Conservation (phyloP, 352 stramenopile genomes). For the Pythium guiyangense region DNA sequence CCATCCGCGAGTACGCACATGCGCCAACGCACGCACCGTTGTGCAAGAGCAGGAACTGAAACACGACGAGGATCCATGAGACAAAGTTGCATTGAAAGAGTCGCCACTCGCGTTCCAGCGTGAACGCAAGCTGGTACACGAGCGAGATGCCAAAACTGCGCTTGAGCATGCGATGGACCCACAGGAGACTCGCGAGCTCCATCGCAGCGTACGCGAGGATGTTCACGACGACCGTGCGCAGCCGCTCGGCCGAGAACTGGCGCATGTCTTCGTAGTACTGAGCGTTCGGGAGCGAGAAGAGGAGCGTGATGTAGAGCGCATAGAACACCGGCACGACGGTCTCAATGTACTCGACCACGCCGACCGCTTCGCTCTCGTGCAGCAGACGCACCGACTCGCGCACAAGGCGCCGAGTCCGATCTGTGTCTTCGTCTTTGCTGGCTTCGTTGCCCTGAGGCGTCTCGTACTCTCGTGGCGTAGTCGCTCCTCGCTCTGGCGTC, state of each 20-base stretch:
- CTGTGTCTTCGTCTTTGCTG: not conserved
- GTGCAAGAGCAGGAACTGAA: constrained; percentile 25
- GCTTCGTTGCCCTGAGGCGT: not conserved
- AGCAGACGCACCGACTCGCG: not conserved
- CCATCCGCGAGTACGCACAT: not conserved
- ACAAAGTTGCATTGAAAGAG: constrained; percentile 28
- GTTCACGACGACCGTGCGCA: constrained; percentile 3
- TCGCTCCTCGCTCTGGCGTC: too few species aligned
- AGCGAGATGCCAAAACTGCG: constrained; percentile 18
- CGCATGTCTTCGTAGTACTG: constrained; percentile 23
- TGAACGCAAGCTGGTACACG: constrained; percentile 25
- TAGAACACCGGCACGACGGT: constrained; percentile 24
- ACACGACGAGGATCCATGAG: constrained; percentile 19
- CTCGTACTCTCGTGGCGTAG: too few species aligned
- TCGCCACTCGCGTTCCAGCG: constrained; percentile 22
- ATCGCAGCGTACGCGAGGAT: constrained; percentile 16
- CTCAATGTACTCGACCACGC: constrained; percentile 30
- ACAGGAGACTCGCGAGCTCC: constrained; percentile 18
- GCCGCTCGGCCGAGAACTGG: constrained; percentile 6
- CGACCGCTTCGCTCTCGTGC: not conserved
- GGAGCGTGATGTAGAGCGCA: constrained; percentile 19
- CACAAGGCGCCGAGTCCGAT: not conserved
- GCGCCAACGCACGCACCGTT: constrained; percentile 3
- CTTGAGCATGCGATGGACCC: constrained; percentile 12
- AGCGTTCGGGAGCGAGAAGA: constrained; percentile 23